Evolutionary conservation across 805 yeast genomes (phyloP).

Genomic region (Cyberlindnera maritima): DNA sequence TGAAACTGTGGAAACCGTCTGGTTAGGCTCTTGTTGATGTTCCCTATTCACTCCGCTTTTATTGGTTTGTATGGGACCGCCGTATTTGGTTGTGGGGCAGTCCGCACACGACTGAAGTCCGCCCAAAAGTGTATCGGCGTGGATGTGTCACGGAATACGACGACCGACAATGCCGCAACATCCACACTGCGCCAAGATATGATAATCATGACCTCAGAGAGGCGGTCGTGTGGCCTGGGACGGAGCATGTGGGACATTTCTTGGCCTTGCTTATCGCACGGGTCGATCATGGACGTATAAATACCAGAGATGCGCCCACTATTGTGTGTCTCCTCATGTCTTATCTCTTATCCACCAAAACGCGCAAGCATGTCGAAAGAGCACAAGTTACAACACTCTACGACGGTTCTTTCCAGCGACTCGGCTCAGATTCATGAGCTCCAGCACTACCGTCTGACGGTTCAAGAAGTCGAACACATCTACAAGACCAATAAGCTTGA

Average conservation of each 20-base stretch:
- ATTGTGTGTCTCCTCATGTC: too few species aligned
- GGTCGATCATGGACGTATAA: background rate
- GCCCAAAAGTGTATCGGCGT: background rate
- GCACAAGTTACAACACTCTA: slow-evolving; percentile 16
- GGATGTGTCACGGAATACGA: background rate
- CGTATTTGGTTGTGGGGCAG: background rate
- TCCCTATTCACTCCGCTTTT: too few species aligned
- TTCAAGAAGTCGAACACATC: slow-evolving; percentile 35
- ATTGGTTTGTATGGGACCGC: too few species aligned
- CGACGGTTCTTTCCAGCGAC: slow-evolving; percentile 13
- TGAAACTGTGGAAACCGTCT: background rate
- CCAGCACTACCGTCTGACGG: slow-evolving; percentile 28
- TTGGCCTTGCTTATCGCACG: background rate
- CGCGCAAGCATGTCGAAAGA: slow-evolving; percentile 6
- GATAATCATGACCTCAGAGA: background rate
- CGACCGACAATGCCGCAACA: background rate
- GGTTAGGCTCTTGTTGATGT: too few species aligned
- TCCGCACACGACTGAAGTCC: background rate
- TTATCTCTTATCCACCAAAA: background rate
- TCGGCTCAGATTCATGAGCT: slow-evolving; percentile 16
- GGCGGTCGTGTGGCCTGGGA: background rate
- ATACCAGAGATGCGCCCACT: background rate
- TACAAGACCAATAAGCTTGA: slow-evolving; percentile 41
- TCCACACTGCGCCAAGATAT: too few species aligned
- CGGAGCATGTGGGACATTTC: background rate